Percentiles rank a stretch among this genome's conserved stretches.
Conservation (phyloP, 2,329 filamentous ascomycete species). For the Bisporella sp. region DNA sequence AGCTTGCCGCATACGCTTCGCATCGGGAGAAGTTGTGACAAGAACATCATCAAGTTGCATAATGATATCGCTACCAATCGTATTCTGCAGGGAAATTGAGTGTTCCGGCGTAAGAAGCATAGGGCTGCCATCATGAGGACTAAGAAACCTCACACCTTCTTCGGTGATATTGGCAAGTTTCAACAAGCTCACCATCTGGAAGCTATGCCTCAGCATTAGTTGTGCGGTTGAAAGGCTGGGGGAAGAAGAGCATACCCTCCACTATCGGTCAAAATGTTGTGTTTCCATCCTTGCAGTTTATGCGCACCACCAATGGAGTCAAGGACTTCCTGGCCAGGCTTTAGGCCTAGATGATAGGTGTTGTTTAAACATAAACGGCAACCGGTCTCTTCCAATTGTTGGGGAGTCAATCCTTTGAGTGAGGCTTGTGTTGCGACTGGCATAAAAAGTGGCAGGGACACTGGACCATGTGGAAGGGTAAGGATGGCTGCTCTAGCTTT, state of each 20-base stretch:
- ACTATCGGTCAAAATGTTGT: slow-evolving; percentile 86
- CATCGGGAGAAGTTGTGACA: slow-evolving; percentile 88
- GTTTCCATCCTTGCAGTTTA: slow-evolving; percentile 87
- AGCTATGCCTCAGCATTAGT: slow-evolving; percentile 44
- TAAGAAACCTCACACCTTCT: slow-evolving; percentile 88
- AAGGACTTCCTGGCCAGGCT: slow-evolving; percentile 85
- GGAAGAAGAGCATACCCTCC: slow-evolving; percentile 47
- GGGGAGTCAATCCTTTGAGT: slow-evolving; percentile 86
- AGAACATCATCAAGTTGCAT: slow-evolving; percentile 99
- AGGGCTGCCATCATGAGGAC: slow-evolving; percentile 86
- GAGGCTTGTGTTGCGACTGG: slow-evolving; percentile 96
- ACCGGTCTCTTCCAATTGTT: slow-evolving; percentile 82
- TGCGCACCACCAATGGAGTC: slow-evolving; percentile 88
- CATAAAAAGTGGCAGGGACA: slow-evolving; percentile 94
- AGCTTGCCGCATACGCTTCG: slow-evolving; percentile 80
- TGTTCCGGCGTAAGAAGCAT: slow-evolving; percentile 98
- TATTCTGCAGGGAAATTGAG: slow-evolving; percentile 92
- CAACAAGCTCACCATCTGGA: slow-evolving; percentile 97
- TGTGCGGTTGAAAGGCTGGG: slow-evolving; percentile 20
- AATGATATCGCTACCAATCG: slow-evolving; percentile 96
- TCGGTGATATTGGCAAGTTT: slow-evolving; percentile 92
- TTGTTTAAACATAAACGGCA: slow-evolving; percentile 95
- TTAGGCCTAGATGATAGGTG: slow-evolving; percentile 92
- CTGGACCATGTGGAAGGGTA: slow-evolving; percentile 83
- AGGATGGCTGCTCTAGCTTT: slow-evolving; percentile 86